A percentile compares a stretch with the other conserved stretches of the same genome.
Evolutionary conservation across 2,329 filamentous ascomycete species (phyloP).

Genomic region (Pezicula carpinea): DNA sequence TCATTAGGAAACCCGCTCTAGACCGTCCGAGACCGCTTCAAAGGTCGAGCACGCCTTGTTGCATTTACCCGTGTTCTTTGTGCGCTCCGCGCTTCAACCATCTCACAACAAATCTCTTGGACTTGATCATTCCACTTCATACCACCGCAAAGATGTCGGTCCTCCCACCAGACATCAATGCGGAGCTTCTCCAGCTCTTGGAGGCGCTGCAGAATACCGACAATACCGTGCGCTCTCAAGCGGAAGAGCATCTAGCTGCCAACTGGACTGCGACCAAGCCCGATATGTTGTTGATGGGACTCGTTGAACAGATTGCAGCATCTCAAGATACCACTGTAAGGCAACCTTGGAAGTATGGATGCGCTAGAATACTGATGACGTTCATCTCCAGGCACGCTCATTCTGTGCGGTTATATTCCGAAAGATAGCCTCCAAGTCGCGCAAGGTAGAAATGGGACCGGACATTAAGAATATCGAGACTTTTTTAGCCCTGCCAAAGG

Average conservation of each 20-base stretch:
- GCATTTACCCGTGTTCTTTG: no score
- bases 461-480: slow-evolving; percentile 65
- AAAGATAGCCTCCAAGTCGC: slow-evolving; percentile 83
- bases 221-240: slow-evolving; percentile 77
- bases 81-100: neutral
- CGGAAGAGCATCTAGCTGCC: slow-evolving; percentile 84
- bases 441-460: slow-evolving; percentile 63
- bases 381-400: slow-evolving; percentile 65
- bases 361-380: slow-evolving; percentile 9
- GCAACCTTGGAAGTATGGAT: slow-evolving; percentile 1
- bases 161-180: slow-evolving; percentile 77
- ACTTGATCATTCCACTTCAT: neutral
- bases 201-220: slow-evolving; percentile 85
- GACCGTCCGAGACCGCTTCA: no score
- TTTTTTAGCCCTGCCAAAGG: slow-evolving; percentile 72
- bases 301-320: slow-evolving; percentile 85
- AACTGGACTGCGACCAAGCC: slow-evolving; percentile 83
- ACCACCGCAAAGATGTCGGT: slow-evolving; percentile 65
- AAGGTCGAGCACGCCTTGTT: no score
- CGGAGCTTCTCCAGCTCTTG: slow-evolving; percentile 80
- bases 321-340: slow-evolving; percentile 45
- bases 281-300: slow-evolving; percentile 85
- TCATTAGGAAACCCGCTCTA: no score
- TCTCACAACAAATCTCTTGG: neutral
- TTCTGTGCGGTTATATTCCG: slow-evolving; percentile 94